Conservation (phyloP, 768 basidiomycete genomes). For the Russula earlei region DNA sequence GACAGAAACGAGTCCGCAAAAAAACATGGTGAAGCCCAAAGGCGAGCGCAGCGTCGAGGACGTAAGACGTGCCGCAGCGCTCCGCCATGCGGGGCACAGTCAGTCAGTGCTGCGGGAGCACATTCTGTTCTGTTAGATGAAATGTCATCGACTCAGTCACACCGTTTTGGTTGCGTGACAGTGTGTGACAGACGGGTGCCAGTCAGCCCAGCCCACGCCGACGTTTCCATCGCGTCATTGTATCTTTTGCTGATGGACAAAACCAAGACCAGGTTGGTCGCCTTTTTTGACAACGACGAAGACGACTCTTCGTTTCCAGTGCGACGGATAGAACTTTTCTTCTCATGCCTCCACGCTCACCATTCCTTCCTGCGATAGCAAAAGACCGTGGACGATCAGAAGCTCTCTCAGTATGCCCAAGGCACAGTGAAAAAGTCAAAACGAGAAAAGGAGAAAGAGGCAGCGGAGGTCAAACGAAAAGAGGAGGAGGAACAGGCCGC, state of each 20-base stretch:
- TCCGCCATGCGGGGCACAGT: too few species aligned
- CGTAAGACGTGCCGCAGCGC: not conserved
- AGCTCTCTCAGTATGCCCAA: constrained; percentile 76
- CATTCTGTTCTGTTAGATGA: too few species aligned
- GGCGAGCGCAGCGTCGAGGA: not conserved
- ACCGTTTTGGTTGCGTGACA: not conserved
- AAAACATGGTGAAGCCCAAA: too few species aligned
- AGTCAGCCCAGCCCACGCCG: not conserved
- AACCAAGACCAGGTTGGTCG: constrained; percentile 57
- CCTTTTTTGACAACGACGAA: constrained; percentile 80
- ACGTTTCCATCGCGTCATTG: not conserved
- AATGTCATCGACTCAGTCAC: too few species aligned
- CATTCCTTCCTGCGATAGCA: constrained; percentile 49
- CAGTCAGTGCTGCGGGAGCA: too few species aligned
- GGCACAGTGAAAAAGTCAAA: constrained; percentile 85
- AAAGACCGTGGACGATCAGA: constrained; percentile 78
- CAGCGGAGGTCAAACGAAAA: constrained; percentile 79
- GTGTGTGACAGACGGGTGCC: not conserved
- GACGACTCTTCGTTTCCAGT: constrained; percentile 84
- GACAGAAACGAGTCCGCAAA: not conserved
- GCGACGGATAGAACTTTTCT: constrained; percentile 71
- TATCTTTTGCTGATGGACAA: constrained; percentile 43
- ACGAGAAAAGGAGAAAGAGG: constrained; percentile 87
- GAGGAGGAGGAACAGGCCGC: constrained; percentile 77
- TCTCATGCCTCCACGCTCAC: constrained; percentile 47